These are phyloP conservation scores for Cantharellus cinnabarinus DNA, from an alignment of 768 basidiomycete species.

Conservation along the genomic window DNA sequence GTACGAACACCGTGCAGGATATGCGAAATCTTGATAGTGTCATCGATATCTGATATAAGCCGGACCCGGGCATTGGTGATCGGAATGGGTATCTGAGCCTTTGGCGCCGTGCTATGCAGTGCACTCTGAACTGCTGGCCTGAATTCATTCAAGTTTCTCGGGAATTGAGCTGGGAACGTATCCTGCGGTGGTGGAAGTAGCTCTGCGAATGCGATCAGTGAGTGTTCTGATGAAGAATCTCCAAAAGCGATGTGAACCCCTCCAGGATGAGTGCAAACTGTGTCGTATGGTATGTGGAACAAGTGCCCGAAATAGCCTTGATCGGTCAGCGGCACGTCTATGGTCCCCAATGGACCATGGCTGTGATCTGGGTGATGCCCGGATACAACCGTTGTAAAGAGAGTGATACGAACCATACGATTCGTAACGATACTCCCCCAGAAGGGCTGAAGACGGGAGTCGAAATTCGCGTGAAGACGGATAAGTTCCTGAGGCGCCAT, in stretches of 20 bases:
- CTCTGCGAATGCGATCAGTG: conserved; percentile 6
- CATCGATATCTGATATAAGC: conserved; percentile 85
- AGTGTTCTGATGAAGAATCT: conserved; percentile 19
- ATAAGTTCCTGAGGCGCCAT: conserved; percentile 20
- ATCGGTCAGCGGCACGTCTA: conserved; percentile 24
- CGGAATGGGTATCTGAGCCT: conserved; percentile 14
- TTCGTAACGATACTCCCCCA: conserved; percentile 55
- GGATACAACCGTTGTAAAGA: conserved; percentile 25
- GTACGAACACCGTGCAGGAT: conserved; percentile 60
- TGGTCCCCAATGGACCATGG: conserved; percentile 27
- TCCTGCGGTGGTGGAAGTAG: conserved; percentile 2
- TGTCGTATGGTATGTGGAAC: conserved; percentile 47
- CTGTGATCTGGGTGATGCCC: conserved; percentile 7
- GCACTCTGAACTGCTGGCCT: background rate
- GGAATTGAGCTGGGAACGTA: no score
- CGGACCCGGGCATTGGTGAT: conserved; percentile 47
- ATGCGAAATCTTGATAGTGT: conserved; percentile 69
- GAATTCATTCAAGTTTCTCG: background rate
- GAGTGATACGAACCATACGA: conserved; percentile 37
- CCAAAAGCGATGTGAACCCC: conserved; percentile 39
- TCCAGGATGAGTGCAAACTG: conserved; percentile 38
- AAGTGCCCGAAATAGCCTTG: conserved; percentile 58
- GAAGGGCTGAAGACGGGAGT: conserved; percentile 55
- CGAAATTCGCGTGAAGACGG: conserved; percentile 52
- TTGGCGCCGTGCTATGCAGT: conserved; percentile 1